Evolutionary conservation across 176 grass and related monocot genomes (phyloP).

Genomic region (Tillandsia leiboldiana): DNA sequence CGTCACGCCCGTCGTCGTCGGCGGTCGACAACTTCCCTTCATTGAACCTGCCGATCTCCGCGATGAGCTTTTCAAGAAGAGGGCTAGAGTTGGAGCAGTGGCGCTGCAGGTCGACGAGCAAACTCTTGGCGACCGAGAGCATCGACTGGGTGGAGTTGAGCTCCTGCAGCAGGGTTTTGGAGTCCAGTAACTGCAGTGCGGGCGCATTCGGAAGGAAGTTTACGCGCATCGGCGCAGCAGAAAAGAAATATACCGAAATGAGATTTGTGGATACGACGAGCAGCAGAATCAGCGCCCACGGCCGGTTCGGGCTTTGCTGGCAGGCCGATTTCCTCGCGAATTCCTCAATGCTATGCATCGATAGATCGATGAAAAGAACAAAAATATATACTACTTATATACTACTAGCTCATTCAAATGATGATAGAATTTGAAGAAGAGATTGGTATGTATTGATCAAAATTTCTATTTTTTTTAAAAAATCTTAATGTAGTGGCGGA

Average conservation of each 20-base stretch:
- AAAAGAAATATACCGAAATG: conserved; percentile 67
- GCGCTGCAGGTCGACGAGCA: conserved; percentile 8
- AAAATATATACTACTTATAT: too few species aligned
- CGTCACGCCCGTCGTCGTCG: conserved; percentile 17
- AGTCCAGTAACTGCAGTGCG: conserved; percentile 66
- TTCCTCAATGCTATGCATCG: too few species aligned
- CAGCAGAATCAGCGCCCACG: conserved; percentile 47
- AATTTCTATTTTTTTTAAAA: too few species aligned
- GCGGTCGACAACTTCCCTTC: conserved; percentile 17
- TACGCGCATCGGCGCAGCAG: conserved; percentile 30
- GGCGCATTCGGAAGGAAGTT: conserved; percentile 40
- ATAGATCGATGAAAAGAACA: too few species aligned
- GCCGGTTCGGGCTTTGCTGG: not conserved
- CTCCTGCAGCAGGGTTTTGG: conserved; percentile 37
- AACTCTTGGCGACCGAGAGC: conserved; percentile 21
- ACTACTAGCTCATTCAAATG: too few species aligned
- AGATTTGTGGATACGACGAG: conserved; percentile 61
- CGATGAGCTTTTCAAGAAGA: conserved; percentile 62
- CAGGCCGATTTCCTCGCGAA: not conserved
- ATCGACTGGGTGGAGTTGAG: conserved; percentile 48
- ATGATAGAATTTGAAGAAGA: too few species aligned
- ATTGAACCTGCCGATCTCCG: conserved; percentile 36
- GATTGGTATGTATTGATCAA: too few species aligned
- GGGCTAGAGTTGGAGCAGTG: conserved; percentile 37
- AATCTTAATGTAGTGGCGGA: too few species aligned